Evolutionary conservation across 495 filamentous ascomycete species (phyloP).

Genomic region (Podospora conica): DNA sequence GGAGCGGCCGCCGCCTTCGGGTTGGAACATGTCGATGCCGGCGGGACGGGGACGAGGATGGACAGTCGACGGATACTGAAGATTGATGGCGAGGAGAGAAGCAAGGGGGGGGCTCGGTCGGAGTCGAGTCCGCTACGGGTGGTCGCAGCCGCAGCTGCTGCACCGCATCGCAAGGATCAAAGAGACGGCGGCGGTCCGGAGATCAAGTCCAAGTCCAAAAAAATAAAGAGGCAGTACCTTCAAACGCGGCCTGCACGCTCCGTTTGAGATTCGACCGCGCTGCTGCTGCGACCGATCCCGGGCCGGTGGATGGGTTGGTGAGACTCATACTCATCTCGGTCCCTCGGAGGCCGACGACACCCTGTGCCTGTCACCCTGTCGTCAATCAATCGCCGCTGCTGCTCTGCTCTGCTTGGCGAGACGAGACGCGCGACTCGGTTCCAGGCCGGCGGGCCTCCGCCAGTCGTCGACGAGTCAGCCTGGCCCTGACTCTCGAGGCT

Average conservation of each 20-base stretch:
- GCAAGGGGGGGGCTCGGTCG: conserved; percentile 10
- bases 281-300: conserved; percentile 35
- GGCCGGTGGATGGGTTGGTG: conserved; percentile 42
- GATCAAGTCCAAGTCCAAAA: too few species aligned
- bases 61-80: too few species aligned
- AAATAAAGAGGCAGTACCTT: conserved; percentile 50
- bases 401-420: too few species aligned
- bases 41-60: not conserved
- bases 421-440: not conserved
- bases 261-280: conserved; percentile 58
- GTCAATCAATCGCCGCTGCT: too few species aligned
- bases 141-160: conserved; percentile 16
- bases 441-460: not conserved
- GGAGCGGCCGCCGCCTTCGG: conserved; percentile 16
- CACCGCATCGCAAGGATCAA: conserved; percentile 10
- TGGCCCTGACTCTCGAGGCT: too few species aligned
- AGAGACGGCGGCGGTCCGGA: conserved; percentile 10
- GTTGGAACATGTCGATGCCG: not conserved
- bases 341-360: not conserved
- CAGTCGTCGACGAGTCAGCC: not conserved
- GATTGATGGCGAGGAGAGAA: not conserved
- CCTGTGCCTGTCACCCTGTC: not conserved
- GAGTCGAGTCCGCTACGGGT: too few species aligned
- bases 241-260: conserved; percentile 69
- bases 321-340: conserved; percentile 43